Base-by-base conservation (phyloP, 306 rosid genomes). In the Styphnolobium japonicum region DNA sequence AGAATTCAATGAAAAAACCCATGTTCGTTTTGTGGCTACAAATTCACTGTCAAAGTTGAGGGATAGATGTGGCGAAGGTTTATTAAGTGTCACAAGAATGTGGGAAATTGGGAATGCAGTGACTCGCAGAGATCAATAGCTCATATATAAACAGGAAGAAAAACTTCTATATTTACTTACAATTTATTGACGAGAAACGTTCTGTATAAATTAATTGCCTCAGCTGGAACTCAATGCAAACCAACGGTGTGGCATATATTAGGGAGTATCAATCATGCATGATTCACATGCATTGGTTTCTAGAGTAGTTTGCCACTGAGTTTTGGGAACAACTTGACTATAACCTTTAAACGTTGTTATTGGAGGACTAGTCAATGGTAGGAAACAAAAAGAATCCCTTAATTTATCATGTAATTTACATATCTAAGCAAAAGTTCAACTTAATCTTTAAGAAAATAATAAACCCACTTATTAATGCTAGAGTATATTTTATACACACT, bases 21-120 rank as follows among this genome's bases (percentile, higher is more conserved):
- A 78, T 69, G 83, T 72, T 77, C 56, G 53, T 51, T 65, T 63
- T 72, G 68, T 72, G 73, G 79, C 60, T 55, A 63, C 67, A 72
- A 52, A 51, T 49, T 63, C 37, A 16, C 2, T 51, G n/a, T 58
- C 53, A 15, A 52, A 77, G 2, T 19, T 68, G 67, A 53, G 14
- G 46, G 29, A 43, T 56, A 56, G 29, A 68, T 12, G 18, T 65
- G 19, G 10, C 65, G 10, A 76, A 42, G 77, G 5, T 9, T 52
- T 55, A 42, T 40, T n/a, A 12, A 34, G 55, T 65, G 46, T 65
- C 66, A 49, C 57, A 22, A 36, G 46, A 53, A 34, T 18, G 12
- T 61, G 21, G 21, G 7, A 57, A 75, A 29, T 10, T 25, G 22
- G 22, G 22, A 48, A 45, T 75, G 23, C 45, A 62, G 15, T 42